A percentile compares a stretch with the other conserved stretches of the same genome.
These are phyloP conservation scores for Sideroxylon spinosum DNA, from an alignment of 179 eudicot species.

Conservation along the genomic window DNA sequence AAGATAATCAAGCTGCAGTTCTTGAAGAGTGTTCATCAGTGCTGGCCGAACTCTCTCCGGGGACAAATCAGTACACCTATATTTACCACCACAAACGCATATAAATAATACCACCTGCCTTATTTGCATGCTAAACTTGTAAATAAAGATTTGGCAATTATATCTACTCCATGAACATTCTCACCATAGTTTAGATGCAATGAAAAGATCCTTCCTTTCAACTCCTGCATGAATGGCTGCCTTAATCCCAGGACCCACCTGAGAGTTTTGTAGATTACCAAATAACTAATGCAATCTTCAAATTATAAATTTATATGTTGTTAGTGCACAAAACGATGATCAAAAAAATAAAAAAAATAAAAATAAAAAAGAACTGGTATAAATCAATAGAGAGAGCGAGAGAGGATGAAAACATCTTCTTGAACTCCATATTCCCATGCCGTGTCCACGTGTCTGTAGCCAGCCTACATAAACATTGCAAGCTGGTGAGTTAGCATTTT, in stretches of 20 bases:
- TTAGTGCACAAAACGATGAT: no score
- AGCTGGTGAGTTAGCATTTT: not conserved
- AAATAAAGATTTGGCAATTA: not conserved
- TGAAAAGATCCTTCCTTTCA: constrained; percentile 37
- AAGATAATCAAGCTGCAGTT: constrained; percentile 45
- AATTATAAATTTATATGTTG: no score
- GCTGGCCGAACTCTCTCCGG: constrained; percentile 55
- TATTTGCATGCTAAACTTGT: not conserved
- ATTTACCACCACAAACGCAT: not conserved
- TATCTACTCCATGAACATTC: not conserved
- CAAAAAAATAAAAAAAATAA: no score
- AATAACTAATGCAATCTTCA: no score
- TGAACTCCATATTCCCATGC: constrained; percentile 46
- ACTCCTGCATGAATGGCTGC: constrained; percentile 40
- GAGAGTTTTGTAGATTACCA: not conserved
- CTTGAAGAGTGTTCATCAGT: constrained; percentile 38
- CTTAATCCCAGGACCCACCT: constrained; percentile 40
- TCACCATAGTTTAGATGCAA: constrained; percentile 52
- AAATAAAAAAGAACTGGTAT: no score
- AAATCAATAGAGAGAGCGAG: no score
- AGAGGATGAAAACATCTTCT: constrained; percentile 26
- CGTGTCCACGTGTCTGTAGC: constrained; percentile 47
- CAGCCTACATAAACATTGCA: constrained; percentile 30
- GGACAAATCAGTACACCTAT: constrained; percentile 50
- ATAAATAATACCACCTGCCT: not conserved